These are phyloP conservation scores for Porodaedalea pini DNA, from an alignment of 1,284 basidiomycete species.

Conservation along the genomic window DNA sequence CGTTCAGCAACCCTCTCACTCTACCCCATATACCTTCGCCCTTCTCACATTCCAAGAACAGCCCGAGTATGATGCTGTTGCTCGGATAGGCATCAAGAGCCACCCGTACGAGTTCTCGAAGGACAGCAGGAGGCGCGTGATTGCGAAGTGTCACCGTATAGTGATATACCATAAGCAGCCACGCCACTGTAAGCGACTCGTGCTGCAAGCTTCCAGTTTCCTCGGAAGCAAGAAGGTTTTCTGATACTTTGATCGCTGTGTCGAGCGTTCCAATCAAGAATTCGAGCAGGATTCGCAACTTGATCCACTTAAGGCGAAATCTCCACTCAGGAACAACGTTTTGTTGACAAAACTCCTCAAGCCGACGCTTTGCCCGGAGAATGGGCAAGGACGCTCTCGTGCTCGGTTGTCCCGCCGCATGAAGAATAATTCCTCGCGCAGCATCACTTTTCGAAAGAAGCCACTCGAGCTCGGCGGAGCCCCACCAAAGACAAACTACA, in stretches of 20 bases:
- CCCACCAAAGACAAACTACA: slow-evolving; percentile 69
- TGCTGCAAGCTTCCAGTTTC: slow-evolving; percentile 34
- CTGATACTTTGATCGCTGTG: slow-evolving; percentile 45
- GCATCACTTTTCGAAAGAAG: slow-evolving; percentile 49
- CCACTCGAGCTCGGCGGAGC: slow-evolving; percentile 92
- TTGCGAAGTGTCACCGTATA: slow-evolving; percentile 53
- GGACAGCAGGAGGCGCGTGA: slow-evolving; percentile 53
- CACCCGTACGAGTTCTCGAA: slow-evolving; percentile 55
- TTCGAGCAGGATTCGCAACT: slow-evolving; percentile 61
- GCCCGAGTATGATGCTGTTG: slow-evolving; percentile 71
- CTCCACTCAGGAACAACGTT: slow-evolving; percentile 40
- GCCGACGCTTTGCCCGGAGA: slow-evolving; percentile 54
- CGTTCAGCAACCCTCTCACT: slow-evolving; percentile 51
- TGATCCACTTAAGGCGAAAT: slow-evolving; percentile 59
- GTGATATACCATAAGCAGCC: slow-evolving; percentile 60
- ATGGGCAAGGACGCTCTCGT: slow-evolving; percentile 45
- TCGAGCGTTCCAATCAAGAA: slow-evolving; percentile 47
- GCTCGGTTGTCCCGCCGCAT: slow-evolving; percentile 50
- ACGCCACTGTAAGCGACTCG: slow-evolving; percentile 60
- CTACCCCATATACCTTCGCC: slow-evolving; percentile 73
- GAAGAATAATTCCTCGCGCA: slow-evolving; percentile 50
- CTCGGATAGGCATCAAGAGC: slow-evolving; percentile 61
- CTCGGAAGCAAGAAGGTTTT: slow-evolving; percentile 35
- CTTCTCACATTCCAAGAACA: slow-evolving; percentile 77
- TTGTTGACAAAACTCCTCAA: slow-evolving; percentile 38